Evolutionary conservation across 371 early-diverging fungal genomes (phyloP), one percentile per base, ranked within the genome.

Genomic region (Nematocida displodere): DNA sequence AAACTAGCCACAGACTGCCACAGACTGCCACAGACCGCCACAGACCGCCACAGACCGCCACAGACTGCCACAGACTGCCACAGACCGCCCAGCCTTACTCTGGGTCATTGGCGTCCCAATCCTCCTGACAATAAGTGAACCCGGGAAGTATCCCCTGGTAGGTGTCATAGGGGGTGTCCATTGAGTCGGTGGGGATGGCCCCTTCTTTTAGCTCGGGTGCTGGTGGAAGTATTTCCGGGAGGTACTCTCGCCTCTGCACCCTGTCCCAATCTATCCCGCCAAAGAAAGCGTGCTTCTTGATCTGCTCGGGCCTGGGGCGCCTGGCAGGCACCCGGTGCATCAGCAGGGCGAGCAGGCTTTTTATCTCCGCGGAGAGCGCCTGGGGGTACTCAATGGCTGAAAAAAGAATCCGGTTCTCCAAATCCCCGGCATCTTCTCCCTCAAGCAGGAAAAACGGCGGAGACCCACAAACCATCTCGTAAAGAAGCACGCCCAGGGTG

Each of bases 401-500:
- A 34, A 65, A 64, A 11, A 81, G 48, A 47, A 80, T 81, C 64
- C 77, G 78, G 33, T 80, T 76, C 48, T 79, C 77, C 0, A 80
- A 77, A 26, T 37, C 54, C 7, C 78, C 65, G n/a, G 36, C 29
- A 26, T 63, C 66, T 22, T 63, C 67, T n/a, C 55, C 54, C 31
- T 56, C 76, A 54, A 24, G 40, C 46, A 64, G 62, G 33, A 86
- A 88, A 76, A 89, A 93, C 2, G 95, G 94, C 58, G 91, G 88
- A 31, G 87, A 84, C 5, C 95, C 94, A 0, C 90, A 90, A 0
- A 90, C 85, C 93, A 95, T 92, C 85, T 97, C 97, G 80, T 89
- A 95, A 65, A 95, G 90, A 33, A 95, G 84, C 46, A 95, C 86
- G 13, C 95, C 95, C 78, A 95, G 86, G 7, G 93, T 88, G 88